Conservation (phyloP, 371 early-diverging fungal genomes). For the Dichotomocladium elegans region DNA sequence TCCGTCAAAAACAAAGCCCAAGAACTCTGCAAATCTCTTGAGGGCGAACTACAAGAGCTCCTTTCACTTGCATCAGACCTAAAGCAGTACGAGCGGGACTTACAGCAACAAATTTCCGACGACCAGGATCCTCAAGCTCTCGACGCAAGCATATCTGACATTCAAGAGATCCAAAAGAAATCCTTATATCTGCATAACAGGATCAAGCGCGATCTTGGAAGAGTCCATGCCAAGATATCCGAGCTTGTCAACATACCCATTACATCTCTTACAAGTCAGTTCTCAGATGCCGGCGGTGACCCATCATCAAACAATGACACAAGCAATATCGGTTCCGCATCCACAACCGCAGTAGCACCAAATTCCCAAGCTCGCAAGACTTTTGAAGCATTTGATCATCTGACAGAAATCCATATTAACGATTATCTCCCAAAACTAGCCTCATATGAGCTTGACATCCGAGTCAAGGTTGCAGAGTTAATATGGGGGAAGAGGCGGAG, state of each 20-base stretch:
- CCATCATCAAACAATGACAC: background rate
- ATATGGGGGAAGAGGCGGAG: slow-evolving; percentile 23
- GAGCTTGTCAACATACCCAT: slow-evolving; percentile 20
- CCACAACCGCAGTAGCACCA: background rate
- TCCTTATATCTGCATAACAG: slow-evolving; percentile 24
- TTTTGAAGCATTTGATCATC: slow-evolving; percentile 55
- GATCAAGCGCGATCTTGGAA: slow-evolving; percentile 29
- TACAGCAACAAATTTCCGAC: slow-evolving; percentile 18
- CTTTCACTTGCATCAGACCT: slow-evolving; percentile 9
- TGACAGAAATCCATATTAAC: slow-evolving; percentile 57
- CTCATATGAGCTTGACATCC: slow-evolving; percentile 30
- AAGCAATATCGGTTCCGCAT: background rate
- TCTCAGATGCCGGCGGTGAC: background rate
- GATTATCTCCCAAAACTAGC: slow-evolving; percentile 58
- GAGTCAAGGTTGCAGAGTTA: slow-evolving; percentile 25
- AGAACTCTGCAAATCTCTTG: slow-evolving; percentile 15
- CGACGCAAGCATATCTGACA: slow-evolving; percentile 26
- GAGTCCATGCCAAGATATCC: slow-evolving; percentile 29
- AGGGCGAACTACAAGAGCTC: slow-evolving; percentile 17
- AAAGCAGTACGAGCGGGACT: slow-evolving; percentile 16
- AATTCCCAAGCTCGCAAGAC: slow-evolving; percentile 30
- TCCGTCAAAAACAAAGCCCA: slow-evolving; percentile 10
- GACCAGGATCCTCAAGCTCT: slow-evolving; percentile 25
- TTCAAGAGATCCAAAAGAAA: slow-evolving; percentile 14
- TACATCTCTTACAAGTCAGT: slow-evolving; percentile 5